Conservation (phyloP, 257 asterid genomes). For the Coffea canephora region DNA sequence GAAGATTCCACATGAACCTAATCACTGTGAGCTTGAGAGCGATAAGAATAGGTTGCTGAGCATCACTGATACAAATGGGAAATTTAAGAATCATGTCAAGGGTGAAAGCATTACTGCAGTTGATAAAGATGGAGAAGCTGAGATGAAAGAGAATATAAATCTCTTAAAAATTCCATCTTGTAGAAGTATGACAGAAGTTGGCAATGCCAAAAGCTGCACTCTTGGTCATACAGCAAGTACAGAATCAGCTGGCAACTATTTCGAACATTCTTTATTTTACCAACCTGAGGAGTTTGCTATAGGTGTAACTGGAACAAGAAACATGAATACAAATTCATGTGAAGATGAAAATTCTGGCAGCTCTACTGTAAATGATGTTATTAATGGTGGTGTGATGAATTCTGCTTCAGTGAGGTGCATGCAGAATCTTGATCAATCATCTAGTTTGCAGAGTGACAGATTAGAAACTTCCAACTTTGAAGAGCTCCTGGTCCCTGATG, state of each 20-base stretch:
- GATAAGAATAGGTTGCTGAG: conserved; percentile 20
- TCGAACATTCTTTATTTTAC: conserved; percentile 29
- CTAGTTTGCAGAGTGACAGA: conserved; percentile 27
- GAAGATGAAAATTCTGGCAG: conserved; percentile 21
- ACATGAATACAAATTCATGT: conserved; percentile 24
- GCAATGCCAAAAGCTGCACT: conserved; percentile 10
- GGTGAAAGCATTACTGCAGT: neutral
- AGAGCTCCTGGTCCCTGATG: conserved; percentile 27
- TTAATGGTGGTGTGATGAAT: conserved; percentile 27
- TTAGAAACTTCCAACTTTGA: conserved; percentile 27
- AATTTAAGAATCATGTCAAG: conserved; percentile 27
- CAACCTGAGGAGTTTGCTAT: conserved; percentile 16
- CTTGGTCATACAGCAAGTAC: conserved; percentile 23
- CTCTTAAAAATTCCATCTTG: conserved; percentile 23
- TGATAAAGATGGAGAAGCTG: conserved; percentile 38
- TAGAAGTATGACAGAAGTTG: conserved; percentile 27
- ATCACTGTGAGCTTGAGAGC: conserved; percentile 21
- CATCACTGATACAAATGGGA: conserved; percentile 21
- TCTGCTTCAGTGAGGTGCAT: conserved; percentile 22
- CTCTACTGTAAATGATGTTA: conserved; percentile 22
- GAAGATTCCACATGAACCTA: conserved; percentile 29
- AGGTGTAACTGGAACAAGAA: conserved; percentile 30
- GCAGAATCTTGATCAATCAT: conserved; percentile 33
- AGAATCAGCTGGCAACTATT: conserved; percentile 28
- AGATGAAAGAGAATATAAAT: conserved; percentile 28